A percentile compares a stretch with the other conserved stretches of the same genome.
These are phyloP conservation scores for Debaryomyces psychrophilus DNA, from an alignment of 1,139 yeast genomes.

Conservation along the genomic window DNA sequence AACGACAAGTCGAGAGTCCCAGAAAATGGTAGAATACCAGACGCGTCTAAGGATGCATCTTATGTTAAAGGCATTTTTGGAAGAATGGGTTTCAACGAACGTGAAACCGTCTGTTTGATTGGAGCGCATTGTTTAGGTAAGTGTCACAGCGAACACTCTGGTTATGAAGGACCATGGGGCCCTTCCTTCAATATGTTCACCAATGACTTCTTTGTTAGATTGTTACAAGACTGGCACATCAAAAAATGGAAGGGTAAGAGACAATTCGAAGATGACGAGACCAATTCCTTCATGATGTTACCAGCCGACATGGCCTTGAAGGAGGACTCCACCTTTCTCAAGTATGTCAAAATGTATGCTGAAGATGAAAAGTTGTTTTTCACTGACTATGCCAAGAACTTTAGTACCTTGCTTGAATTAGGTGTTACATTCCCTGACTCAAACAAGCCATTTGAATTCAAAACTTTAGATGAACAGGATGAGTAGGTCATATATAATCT, in stretches of 20 bases:
- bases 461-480: conserved; percentile 70
- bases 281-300: conserved; percentile 85
- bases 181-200: conserved; percentile 84
- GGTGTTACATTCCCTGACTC: conserved; percentile 66
- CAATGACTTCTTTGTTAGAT: conserved; percentile 76
- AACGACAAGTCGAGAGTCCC: conserved; percentile 43
- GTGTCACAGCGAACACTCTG: conserved; percentile 69
- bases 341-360: conserved; percentile 74
- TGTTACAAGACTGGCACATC: conserved; percentile 77
- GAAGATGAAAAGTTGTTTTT: conserved; percentile 69
- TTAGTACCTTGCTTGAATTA: conserved; percentile 68
- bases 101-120: conserved; percentile 81
- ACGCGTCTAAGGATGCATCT: conserved; percentile 68
- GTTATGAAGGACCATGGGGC: conserved; percentile 96
- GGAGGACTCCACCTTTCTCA: conserved; percentile 64
- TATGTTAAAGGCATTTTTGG: conserved; percentile 69
- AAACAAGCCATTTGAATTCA: conserved; percentile 53
- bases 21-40: conserved; percentile 78
- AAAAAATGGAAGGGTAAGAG: conserved; percentile 74
- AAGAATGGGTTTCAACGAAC: conserved; percentile 78
- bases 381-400: conserved; percentile 71
- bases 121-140: conserved; percentile 89
- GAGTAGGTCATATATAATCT: conserved; percentile 5
- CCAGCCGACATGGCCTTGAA: conserved; percentile 81
- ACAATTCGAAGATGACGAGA: conserved; percentile 75